Base-by-base conservation (phyloP, 495 filamentous ascomycete genomes). In the Amorphotheca resinae region DNA sequence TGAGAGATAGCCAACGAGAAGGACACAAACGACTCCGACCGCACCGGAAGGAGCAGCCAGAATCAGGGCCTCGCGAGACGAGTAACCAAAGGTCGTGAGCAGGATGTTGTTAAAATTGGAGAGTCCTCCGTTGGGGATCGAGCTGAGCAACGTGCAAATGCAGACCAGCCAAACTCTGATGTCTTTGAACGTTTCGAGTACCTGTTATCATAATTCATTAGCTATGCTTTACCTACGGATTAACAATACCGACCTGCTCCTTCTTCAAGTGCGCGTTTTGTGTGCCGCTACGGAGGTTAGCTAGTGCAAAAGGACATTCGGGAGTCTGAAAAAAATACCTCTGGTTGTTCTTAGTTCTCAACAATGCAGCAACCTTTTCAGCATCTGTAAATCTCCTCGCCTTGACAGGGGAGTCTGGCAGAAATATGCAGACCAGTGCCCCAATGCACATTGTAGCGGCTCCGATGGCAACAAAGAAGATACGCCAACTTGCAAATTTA, bases 381-480 rank as follows among this genome's bases (percentile, higher is more conserved):
- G 73, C 64, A 37, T 74, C 67, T 14, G 64, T 78, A 16, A 85
- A 59, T 66, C 75, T 82, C 18, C 75, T 72, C 8, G 76, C 74
- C 52, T 82, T 83, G 40, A 82, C 58, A 42, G 82, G 80, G 45
- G 67, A 81, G 50, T 85, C 80, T 0, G 79, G 80, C 42, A 85
- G 61, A 22, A 77, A 55, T 54, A 68, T 77, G 12, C 78, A 60
- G 52, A 83, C 82, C 7, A 79, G 26, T 11, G 69, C 39, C 14
- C 79, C 79, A 31, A 80, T 59, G 0, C 55, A 49, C 0, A 74
- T 55, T 4, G 80, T 85, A 40, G 82, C 56, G 0, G 79, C 63
- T 0, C 80, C 79, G 1, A 73, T 78, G n/a, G 76, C 64, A 0
- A 84, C 68, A 56, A 84, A 84, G 5, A 83, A 61, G 30, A 50